Evolutionary conservation across 192 early-diverging fungal species (phyloP).

Genomic region (Blastocladiella britannica): DNA sequence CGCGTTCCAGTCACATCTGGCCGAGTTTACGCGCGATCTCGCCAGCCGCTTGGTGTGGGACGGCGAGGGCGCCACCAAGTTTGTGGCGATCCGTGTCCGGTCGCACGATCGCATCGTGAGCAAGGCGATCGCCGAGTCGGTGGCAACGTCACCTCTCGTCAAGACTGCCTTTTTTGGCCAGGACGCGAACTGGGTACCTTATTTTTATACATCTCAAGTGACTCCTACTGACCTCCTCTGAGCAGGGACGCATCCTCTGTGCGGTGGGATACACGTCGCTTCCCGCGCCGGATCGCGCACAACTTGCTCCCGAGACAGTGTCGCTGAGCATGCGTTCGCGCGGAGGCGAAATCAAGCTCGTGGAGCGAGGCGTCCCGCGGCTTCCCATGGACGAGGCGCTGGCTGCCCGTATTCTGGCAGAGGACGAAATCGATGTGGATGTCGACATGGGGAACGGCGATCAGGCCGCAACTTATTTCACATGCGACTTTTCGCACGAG

Average conservation of each 20-base stretch:
- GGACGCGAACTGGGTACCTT: constrained; percentile 99
- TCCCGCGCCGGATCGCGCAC: constrained; percentile 30
- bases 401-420: constrained; percentile 59
- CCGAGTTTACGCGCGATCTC: constrained; percentile 64
- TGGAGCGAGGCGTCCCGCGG: constrained; percentile 60
- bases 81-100: constrained; percentile 70
- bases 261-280: constrained; percentile 72
- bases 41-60: constrained; percentile 80
- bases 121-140: constrained; percentile 60
- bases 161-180: constrained; percentile 91
- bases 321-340: constrained; percentile 43
- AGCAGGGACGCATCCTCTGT: constrained; percentile 80
- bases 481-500: constrained; percentile 82
- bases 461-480: constrained; percentile 66
- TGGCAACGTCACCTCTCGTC: constrained; percentile 79
- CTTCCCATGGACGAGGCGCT: constrained; percentile 54
- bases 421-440: constrained; percentile 61
- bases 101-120: constrained; percentile 52
- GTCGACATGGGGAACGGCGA: constrained; percentile 60
- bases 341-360: constrained; percentile 39
- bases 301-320: constrained; percentile 55
- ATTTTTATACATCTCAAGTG: no score
- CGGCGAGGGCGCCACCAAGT: constrained; percentile 95
- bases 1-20: constrained; percentile 49
- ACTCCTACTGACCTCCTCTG: no score